phyloP scores from a whole-genome alignment of 78 protist species.

The Dictyostelium citrinum region DNA sequence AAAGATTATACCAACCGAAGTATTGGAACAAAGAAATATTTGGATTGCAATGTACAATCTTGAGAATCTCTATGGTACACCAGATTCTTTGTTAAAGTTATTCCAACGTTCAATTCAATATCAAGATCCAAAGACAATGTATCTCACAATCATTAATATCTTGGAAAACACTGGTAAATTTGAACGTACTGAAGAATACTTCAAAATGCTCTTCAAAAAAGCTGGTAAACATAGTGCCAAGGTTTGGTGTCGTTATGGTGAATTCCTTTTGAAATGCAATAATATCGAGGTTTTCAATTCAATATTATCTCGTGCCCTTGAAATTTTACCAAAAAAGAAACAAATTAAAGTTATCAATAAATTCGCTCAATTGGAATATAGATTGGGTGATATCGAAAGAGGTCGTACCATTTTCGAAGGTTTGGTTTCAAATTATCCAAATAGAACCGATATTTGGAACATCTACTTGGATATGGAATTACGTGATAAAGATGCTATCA shows the following conservation, averaged over 20 bases:
- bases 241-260: slow-evolving; percentile 79
- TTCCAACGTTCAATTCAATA: slow-evolving; percentile 82
- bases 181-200: slow-evolving; percentile 66
- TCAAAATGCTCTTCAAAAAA: slow-evolving; percentile 70
- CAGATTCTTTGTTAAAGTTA: slow-evolving; percentile 51
- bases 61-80: slow-evolving; percentile 89
- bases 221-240: slow-evolving; percentile 56
- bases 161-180: slow-evolving; percentile 29
- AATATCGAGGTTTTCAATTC: slow-evolving; percentile 26
- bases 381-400: slow-evolving; percentile 91
- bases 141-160: slow-evolving; percentile 13
- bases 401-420: slow-evolving; percentile 87
- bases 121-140: slow-evolving; percentile 81
- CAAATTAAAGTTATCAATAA: slow-evolving; percentile 83
- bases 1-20: slow-evolving; percentile 69
- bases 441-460: slow-evolving; percentile 96
- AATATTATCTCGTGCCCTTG: slow-evolving; percentile 52
- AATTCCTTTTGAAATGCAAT: slow-evolving; percentile 2
- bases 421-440: slow-evolving; percentile 88
- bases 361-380: slow-evolving; percentile 94
- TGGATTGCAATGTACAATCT: slow-evolving; percentile 95
- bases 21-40: slow-evolving; percentile 90
- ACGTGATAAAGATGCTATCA: neutral
- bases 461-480: slow-evolving; percentile 95
- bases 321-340: slow-evolving; percentile 78